These are phyloP conservation scores for Fusarium sp. DNA, from an alignment of 2,329 filamentous ascomycete species.

Conservation along the genomic window DNA sequence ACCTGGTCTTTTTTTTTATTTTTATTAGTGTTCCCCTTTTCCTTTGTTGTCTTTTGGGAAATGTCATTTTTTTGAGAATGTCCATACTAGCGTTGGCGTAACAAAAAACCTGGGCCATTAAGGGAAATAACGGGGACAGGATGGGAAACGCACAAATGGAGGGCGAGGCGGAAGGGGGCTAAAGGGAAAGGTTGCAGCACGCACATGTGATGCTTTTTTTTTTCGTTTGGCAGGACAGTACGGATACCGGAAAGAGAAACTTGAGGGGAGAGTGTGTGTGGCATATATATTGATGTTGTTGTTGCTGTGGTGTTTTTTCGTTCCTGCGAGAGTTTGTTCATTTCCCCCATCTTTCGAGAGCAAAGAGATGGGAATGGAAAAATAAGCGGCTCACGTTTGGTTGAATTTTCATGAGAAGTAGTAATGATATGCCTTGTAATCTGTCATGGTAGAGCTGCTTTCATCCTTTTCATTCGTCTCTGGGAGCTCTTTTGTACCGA, in stretches of 20 bases:
- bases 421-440: constrained; percentile 38
- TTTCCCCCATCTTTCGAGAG: constrained; percentile 5
- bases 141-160: constrained; percentile 17
- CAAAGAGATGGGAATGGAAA: background rate
- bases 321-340: constrained; percentile 11
- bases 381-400: constrained; percentile 13
- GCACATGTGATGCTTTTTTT: constrained; percentile 21
- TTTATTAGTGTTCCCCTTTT: constrained; percentile 11
- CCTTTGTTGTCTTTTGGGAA: constrained; percentile 25
- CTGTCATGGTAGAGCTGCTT: constrained; percentile 3
- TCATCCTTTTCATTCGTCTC: background rate
- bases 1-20: constrained; percentile 7
- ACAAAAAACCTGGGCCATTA: constrained; percentile 41
- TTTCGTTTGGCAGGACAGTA: constrained; percentile 9
- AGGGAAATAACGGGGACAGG: constrained; percentile 8
- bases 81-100: constrained; percentile 48
- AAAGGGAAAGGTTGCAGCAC: constrained; percentile 19
- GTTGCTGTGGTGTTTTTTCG: background rate
- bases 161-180: background rate
- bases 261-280: background rate
- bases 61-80: constrained; percentile 40
- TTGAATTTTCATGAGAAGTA: constrained; percentile 34
- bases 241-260: background rate
- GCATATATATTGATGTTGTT: constrained; percentile 30
- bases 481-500: background rate